Evolutionary conservation across 768 basidiomycete species (phyloP), one percentile per base, ranked within the genome.

Genomic region (Calocybe indica): DNA sequence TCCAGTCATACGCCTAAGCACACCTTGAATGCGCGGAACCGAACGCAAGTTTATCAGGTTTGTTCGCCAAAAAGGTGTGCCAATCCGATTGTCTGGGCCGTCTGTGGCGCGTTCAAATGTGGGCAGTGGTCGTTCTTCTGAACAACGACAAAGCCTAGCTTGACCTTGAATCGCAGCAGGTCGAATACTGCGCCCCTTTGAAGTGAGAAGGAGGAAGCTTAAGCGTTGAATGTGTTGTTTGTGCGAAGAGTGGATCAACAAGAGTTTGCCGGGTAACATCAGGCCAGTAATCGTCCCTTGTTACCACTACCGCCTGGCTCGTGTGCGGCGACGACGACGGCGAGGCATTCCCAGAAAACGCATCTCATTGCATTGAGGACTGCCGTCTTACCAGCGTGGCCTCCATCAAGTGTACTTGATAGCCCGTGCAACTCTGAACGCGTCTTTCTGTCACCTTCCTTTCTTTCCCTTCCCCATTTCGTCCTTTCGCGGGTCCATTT

Each of bases 361-460:
- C 42, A 52, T 32, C 42, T 43, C 42, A 43, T 34, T 22, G 22
- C 42, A 43, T 32, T 29, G 12, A 53, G 56, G 47, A 55, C 50
- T 51, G 55, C 49, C 58, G 49, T 49, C 56, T 56, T 56, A 62
- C 55, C 58, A 50, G 57, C 58, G 55, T 59, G 58, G 62, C 55
- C 60, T 62, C 60, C 54, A 61, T 56, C 60, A 56, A 61, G 59
- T 63, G 62, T 60, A 59, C 62, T 58, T 55, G 52, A 57, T 56
- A 45, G 47, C 54, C 56, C 54, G 60, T 56, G 58, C 58, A 51
- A 52, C 50, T 57, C 59, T 58, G 55, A 58, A 66, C 68, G 65
- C 64, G 67, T 66, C 59, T 63, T 66, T 69, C 67, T 58, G 65
- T 68, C 62, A 58, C 62, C 66, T 58, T 62, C 57, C 51, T 57